Evolutionary conservation across 73 alveolate genomes (phyloP).

Genomic region (Stentor coeruleus): DNA sequence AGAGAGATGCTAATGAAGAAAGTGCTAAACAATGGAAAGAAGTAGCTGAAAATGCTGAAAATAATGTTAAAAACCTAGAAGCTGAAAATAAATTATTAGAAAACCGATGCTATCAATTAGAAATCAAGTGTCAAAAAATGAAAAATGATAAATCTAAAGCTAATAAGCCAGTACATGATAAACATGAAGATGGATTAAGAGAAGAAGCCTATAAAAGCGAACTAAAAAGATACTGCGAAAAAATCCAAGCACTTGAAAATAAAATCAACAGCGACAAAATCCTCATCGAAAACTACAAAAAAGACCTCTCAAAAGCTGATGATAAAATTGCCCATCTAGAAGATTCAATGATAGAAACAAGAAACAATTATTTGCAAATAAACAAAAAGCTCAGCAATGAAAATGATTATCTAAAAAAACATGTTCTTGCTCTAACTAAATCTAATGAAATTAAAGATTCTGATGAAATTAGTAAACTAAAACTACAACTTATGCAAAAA

Average conservation of each 20-base stretch:
- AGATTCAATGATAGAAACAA: slow-evolving; percentile 44
- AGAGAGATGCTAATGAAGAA: not conserved
- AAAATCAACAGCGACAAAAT: not conserved
- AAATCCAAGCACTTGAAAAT: not conserved
- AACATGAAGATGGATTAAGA: not conserved
- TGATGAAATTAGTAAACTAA: not conserved
- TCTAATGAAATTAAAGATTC: not conserved
- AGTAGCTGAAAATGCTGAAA: not conserved
- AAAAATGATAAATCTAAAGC: no score
- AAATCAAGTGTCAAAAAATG: not conserved
- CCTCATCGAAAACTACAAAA: not conserved
- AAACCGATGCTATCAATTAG: not conserved
- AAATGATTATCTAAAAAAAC: slow-evolving; percentile 54
- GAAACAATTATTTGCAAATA: slow-evolving; percentile 57
- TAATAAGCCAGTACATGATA: no score
- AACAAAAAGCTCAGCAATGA: slow-evolving; percentile 55
- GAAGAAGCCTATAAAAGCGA: not conserved
- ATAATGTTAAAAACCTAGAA: not conserved
- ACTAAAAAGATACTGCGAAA: not conserved
- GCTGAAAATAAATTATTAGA: not conserved
- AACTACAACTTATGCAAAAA: not conserved
- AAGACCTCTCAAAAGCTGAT: slow-evolving; percentile 37
- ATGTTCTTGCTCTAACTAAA: slow-evolving; percentile 40
- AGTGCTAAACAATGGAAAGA: not conserved
- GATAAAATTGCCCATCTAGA: slow-evolving; percentile 52